These are phyloP conservation scores for Venturia asperata DNA, from an alignment of 2,329 filamentous ascomycete species.

Conservation along the genomic window DNA sequence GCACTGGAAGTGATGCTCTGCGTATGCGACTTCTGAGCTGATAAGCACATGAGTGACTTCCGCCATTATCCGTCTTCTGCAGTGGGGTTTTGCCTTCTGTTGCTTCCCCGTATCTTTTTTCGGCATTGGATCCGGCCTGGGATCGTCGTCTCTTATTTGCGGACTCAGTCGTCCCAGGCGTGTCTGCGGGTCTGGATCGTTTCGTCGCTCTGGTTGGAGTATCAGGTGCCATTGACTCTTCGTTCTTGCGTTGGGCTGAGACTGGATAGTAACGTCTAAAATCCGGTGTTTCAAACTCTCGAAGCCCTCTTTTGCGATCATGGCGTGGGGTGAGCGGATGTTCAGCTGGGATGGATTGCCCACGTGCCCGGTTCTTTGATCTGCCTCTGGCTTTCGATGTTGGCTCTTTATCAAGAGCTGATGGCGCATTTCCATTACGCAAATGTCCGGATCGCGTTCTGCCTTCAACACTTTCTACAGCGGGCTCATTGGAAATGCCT, in stretches of 20 bases:
- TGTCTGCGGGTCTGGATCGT: not conserved
- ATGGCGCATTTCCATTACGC: not conserved
- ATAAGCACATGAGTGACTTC: not conserved
- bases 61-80: not conserved
- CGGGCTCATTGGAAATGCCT: slow-evolving; percentile 21
- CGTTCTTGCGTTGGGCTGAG: not conserved
- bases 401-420: not conserved
- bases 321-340: not conserved
- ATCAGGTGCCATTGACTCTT: not conserved
- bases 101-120: not conserved
- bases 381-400: not conserved
- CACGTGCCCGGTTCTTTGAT: not conserved
- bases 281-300: not conserved
- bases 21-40: not conserved
- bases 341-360: slow-evolving; percentile 1
- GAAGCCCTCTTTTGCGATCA: not conserved
- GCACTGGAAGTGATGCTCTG: slow-evolving; percentile 6
- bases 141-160: not conserved
- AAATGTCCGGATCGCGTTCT: not conserved
- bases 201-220: not conserved
- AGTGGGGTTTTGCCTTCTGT: not conserved
- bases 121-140: not conserved
- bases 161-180: not conserved
- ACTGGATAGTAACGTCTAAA: not conserved
- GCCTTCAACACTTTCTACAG: not conserved